Percentiles rank a stretch among this genome's conserved stretches.
These are phyloP conservation scores for Hanseniaspora guilliermondii DNA, from an alignment of 805 yeast genomes.

Conservation along the genomic window DNA sequence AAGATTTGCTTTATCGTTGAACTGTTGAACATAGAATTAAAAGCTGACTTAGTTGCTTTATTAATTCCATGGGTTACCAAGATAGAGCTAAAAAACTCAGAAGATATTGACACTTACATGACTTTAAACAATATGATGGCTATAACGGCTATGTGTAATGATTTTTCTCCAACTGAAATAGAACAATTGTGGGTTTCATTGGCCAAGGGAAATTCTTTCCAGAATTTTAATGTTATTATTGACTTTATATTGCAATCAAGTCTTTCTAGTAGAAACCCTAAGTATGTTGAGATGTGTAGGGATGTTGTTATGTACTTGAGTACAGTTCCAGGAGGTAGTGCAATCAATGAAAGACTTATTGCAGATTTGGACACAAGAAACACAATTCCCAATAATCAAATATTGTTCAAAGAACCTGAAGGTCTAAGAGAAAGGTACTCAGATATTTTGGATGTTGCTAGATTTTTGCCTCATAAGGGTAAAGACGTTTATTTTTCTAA, in stretches of 20 bases:
- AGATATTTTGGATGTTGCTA: constrained; percentile 62
- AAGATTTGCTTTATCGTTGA: constrained; percentile 57
- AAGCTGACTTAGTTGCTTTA: constrained; percentile 69
- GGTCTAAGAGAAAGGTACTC: constrained; percentile 39
- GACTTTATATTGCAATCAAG: constrained; percentile 60
- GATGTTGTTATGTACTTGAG: constrained; percentile 69
- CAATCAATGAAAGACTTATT: constrained; percentile 49
- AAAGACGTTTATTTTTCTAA: constrained; percentile 70
- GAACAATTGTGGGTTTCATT: constrained; percentile 93
- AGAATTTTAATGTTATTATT: constrained; percentile 60
- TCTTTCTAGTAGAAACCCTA: constrained; percentile 54
- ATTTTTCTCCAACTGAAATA: constrained; percentile 67
- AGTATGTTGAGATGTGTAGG: constrained; percentile 65
- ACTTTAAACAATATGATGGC: constrained; percentile 71
- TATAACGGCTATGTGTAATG: constrained; percentile 66
- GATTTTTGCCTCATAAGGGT: constrained; percentile 40
- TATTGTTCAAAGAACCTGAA: constrained; percentile 25
- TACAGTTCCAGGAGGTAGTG: constrained; percentile 39
- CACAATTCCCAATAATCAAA: constrained; percentile 68
- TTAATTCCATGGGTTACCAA: constrained; percentile 88
- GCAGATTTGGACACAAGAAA: constrained; percentile 66
- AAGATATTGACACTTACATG: constrained; percentile 45
- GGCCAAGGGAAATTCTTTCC: constrained; percentile 57
- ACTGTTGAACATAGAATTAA: constrained; percentile 42
- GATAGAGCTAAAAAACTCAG: constrained; percentile 46